Evolutionary conservation across 768 basidiomycete genomes (phyloP), one percentile per base, ranked within the genome.

Genomic region (Leucocoprinus birnbaumii): DNA sequence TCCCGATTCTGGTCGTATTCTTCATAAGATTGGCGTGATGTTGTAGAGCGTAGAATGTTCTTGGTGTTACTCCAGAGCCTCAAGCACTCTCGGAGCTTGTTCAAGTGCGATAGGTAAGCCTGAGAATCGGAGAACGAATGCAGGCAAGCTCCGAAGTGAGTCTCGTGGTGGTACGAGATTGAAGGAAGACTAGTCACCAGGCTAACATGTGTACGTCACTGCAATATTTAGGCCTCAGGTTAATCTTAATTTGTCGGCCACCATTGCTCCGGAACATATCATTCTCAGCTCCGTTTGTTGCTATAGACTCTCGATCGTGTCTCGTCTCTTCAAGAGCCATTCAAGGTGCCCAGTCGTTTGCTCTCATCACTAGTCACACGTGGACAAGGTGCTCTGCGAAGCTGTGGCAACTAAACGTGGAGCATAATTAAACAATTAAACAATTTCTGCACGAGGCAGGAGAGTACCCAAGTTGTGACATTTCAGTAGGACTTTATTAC

Each of bases 1-100:
- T 61, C 0, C 75, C 77, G 38, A 81, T 71, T 50, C 68, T 69
- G 6, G 76, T 79, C 0, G 78, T 79, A 40, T 73, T 75, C 68
- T 78, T 78, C 79, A 80, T 76, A 38, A 49, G 26, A 27, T 43
- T 16, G 34, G 35, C 38, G 24, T 26, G 18, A 18, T 16, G 45
- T 45, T 25, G n/a, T 55, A 34, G 19, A 13, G 31, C 25, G 34
- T 24, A 42, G 44, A 24, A 38, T 34, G 11, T 18, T 31, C 31
- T 31, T 31, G 6, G 31, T 5, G 31, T 31, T 31, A 31, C 11
- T 31, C 31, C 11, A 31, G 31, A 11, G 5, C 31, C 31, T 31
- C 6, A 11, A 11, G 31, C 31, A 11, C n/a, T n/a, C n/a, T 31
- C 31, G 31, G 31, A 44, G 31, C 27, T 21, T 18, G 25, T 19